These are phyloP conservation scores for Amorphotheca resinae DNA, from an alignment of 495 filamentous ascomycete species.

Conservation along the genomic window DNA sequence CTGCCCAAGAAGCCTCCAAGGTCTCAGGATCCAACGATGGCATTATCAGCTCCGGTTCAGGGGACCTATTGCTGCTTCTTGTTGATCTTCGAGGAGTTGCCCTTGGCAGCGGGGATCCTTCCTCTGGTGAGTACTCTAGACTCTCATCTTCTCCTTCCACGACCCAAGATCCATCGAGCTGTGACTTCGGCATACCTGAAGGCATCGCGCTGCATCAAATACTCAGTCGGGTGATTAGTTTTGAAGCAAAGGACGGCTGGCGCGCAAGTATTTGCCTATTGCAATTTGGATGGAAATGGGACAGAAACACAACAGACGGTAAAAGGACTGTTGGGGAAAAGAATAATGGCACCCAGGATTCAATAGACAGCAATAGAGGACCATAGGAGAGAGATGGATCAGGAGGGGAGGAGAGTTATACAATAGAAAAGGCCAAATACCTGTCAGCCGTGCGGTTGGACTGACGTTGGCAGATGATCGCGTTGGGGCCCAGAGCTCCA, in stretches of 20 bases:
- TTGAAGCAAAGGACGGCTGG: not conserved
- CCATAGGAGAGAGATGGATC: not conserved
- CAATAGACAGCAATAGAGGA: not conserved
- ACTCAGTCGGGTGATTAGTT: not conserved
- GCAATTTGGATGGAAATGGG: not conserved
- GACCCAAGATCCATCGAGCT: constrained; percentile 28
- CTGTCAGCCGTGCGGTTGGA: not conserved
- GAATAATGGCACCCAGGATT: too few relatives aligned
- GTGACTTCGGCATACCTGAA: constrained; percentile 14
- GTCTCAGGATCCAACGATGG: constrained; percentile 27
- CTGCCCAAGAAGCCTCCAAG: constrained; percentile 23
- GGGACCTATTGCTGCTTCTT: constrained; percentile 14
- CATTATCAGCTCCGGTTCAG: constrained; percentile 37
- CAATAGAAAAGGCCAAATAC: not conserved
- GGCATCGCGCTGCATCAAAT: constrained; percentile 5
- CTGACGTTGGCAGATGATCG: constrained; percentile 9
- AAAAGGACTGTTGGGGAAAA: too few relatives aligned
- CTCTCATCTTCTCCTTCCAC: constrained; percentile 21
- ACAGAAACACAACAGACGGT: not conserved
- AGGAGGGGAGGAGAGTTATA: not conserved
- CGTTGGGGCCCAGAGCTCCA: not conserved
- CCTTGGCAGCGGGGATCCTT: not conserved
- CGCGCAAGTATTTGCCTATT: not conserved
- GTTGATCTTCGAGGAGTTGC: constrained; percentile 7
- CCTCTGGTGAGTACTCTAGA: constrained; percentile 5